phyloP scores from a whole-genome alignment of 108 stramenopile genomes.

The Stephanodiscus minutulus region DNA sequence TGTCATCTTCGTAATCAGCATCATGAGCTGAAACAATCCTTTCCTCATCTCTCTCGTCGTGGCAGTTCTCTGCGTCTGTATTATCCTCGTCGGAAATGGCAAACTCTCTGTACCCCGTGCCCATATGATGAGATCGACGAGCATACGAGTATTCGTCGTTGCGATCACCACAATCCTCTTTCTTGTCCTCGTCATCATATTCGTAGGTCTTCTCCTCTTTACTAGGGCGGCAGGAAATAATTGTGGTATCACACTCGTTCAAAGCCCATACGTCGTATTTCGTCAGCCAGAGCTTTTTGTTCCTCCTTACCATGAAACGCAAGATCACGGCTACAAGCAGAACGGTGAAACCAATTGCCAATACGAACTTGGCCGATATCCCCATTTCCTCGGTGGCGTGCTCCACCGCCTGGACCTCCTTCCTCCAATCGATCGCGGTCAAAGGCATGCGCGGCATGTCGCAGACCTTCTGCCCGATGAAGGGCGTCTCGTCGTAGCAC shows the following conservation, averaged over 20 bases:
- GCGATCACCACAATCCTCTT: not conserved
- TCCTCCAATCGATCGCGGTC: conserved; percentile 11
- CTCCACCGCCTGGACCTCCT: conserved; percentile 8
- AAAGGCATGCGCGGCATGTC: not conserved
- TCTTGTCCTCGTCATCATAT: not conserved
- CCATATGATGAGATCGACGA: not conserved
- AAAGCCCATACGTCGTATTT: not conserved
- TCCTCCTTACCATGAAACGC: not conserved
- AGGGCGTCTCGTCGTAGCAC: conserved; percentile 29
- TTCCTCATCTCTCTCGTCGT: not conserved
- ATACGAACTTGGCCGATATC: conserved; percentile 2
- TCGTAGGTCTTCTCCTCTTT: conserved; percentile 1
- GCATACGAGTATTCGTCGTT: no score
- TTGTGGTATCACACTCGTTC: not conserved
- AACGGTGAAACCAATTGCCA: conserved; percentile 5
- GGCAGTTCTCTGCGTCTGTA: conserved; percentile 5
- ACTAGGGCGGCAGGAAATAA: not conserved
- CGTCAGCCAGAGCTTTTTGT: not conserved
- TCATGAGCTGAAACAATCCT: not conserved
- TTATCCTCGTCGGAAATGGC: conserved; percentile 1
- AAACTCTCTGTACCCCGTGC: not conserved
- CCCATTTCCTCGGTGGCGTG: conserved; percentile 6
- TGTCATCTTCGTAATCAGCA: not conserved
- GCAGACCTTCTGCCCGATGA: conserved; percentile 28
- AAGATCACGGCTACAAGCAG: not conserved